Percentiles rank a stretch among this genome's conserved stretches.
phyloP scores from a whole-genome alignment of 2,329 filamentous ascomycete genomes.

The Cylindrodendrum hubeiense region DNA sequence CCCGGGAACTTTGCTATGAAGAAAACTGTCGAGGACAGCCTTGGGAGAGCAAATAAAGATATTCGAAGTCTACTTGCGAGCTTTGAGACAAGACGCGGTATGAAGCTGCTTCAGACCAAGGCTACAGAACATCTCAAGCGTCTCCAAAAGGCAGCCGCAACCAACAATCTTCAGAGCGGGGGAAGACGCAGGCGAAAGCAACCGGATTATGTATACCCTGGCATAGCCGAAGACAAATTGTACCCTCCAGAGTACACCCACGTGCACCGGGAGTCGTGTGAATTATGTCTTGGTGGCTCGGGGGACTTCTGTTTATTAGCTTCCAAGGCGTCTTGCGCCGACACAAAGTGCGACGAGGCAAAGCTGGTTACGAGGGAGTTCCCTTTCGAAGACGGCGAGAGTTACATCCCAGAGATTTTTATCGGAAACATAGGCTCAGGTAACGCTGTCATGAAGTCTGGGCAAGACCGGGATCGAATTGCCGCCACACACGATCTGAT shows the following conservation, averaged over 20 bases:
- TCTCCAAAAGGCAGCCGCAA: neutral
- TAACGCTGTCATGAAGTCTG: constrained; percentile 53
- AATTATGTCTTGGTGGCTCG: neutral
- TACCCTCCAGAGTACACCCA: constrained; percentile 48
- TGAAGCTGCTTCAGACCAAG: neutral
- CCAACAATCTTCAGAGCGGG: neutral
- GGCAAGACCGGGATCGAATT: constrained; percentile 3
- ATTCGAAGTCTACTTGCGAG: constrained; percentile 43
- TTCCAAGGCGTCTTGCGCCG: constrained; percentile 2
- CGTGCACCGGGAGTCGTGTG: constrained; percentile 40
- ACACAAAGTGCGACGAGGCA: neutral
- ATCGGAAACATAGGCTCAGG: constrained; percentile 43
- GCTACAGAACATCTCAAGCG: neutral
- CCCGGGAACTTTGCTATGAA: constrained; percentile 41
- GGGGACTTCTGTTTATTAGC: neutral
- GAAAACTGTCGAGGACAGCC: constrained; percentile 39
- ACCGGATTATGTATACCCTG: constrained; percentile 44
- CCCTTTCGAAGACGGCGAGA: constrained; percentile 33
- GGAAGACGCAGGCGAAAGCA: neutral
- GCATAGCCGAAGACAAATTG: constrained; percentile 43
- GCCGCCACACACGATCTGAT: neutral
- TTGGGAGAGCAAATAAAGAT: constrained; percentile 36
- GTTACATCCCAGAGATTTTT: constrained; percentile 41
- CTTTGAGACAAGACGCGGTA: constrained; percentile 33
- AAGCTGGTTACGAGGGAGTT: constrained; percentile 13